Conservation (phyloP, 805 yeast genomes). For the Suhomyces tanzawaensis region DNA sequence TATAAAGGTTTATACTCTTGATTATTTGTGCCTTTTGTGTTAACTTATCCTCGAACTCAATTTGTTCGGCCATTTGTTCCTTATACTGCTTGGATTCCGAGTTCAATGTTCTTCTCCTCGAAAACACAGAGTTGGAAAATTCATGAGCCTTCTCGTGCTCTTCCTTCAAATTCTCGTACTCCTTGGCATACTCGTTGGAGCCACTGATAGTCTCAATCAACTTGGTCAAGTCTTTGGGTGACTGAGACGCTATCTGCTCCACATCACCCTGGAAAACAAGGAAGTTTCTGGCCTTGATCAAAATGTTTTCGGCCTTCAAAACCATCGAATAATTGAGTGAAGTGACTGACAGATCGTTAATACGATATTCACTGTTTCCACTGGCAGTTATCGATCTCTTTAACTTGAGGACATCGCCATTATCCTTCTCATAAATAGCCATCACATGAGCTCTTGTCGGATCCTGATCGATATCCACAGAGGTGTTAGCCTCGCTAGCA, state of each 20-base stretch:
- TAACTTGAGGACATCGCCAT: conserved; percentile 57
- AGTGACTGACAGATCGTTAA: conserved; percentile 59
- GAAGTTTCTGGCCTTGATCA: conserved; percentile 87
- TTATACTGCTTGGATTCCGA: conserved; percentile 76
- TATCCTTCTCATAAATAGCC: conserved; percentile 67
- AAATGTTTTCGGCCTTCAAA: conserved; percentile 73
- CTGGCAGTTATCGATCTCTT: conserved; percentile 56
- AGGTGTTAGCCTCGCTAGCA: conserved; percentile 10
- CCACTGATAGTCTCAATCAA: conserved; percentile 84
- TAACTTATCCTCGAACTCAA: conserved; percentile 56
- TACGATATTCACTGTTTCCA: conserved; percentile 67
- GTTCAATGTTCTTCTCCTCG: conserved; percentile 65
- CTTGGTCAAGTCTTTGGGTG: conserved; percentile 68
- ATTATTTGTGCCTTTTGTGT: conserved; percentile 47
- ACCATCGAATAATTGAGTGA: conserved; percentile 63
- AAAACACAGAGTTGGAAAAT: conserved; percentile 58
- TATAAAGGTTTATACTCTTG: conserved; percentile 56
- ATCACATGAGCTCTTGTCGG: conserved; percentile 68
- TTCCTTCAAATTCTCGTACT: conserved; percentile 64
- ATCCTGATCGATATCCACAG: conserved; percentile 25
- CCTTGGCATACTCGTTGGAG: conserved; percentile 60
- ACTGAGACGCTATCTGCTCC: conserved; percentile 86
- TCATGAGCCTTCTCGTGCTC: conserved; percentile 66
- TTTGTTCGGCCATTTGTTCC: conserved; percentile 72
- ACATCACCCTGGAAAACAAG: conserved; percentile 97